Evolutionary conservation across 2,329 filamentous ascomycete genomes (phyloP).

Genomic region (Aureobasidium vineae): DNA sequence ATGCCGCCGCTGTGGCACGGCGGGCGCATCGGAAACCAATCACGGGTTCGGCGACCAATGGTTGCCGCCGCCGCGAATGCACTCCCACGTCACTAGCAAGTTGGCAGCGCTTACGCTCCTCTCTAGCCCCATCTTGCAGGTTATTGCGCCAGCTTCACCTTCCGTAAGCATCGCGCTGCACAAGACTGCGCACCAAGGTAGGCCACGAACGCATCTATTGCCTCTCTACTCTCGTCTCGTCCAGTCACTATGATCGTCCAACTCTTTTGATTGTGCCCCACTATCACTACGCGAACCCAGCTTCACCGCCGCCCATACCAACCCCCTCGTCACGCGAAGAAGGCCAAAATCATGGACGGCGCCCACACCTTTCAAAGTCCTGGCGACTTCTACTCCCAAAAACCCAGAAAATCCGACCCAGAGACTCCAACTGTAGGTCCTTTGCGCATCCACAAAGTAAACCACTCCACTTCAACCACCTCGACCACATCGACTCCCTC

Average conservation of each 20-base stretch:
- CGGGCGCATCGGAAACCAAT: slow-evolving; percentile 8
- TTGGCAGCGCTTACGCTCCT: slow-evolving; percentile 26
- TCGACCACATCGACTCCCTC: slow-evolving; percentile 51
- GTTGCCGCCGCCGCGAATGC: slow-evolving; percentile 10
- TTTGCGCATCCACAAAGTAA: slow-evolving; percentile 78
- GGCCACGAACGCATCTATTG: not conserved
- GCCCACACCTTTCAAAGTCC: slow-evolving; percentile 48
- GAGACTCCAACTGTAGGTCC: slow-evolving; percentile 75
- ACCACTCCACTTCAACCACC: slow-evolving; percentile 41
- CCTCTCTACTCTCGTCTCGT: not conserved
- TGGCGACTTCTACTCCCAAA: slow-evolving; percentile 70
- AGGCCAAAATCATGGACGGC: slow-evolving; percentile 12
- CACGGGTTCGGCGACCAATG: slow-evolving; percentile 5
- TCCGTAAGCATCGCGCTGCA: slow-evolving; percentile 2
- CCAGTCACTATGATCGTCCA: slow-evolving; percentile 5
- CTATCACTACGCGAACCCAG: slow-evolving; percentile 9
- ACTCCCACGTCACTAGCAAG: slow-evolving; percentile 16
- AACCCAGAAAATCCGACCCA: slow-evolving; percentile 31
- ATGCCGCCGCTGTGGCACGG: slow-evolving; percentile 2
- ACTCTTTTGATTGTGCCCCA: slow-evolving; percentile 13
- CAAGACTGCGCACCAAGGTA: slow-evolving; percentile 2
- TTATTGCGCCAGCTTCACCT: not conserved
- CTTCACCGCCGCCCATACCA: slow-evolving; percentile 15
- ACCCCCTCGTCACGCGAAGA: slow-evolving; percentile 2
- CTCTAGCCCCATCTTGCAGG: slow-evolving; percentile 4